These are phyloP conservation scores for Zea luxurians DNA, from an alignment of 176 grass and related monocot genomes.

Conservation along the genomic window DNA sequence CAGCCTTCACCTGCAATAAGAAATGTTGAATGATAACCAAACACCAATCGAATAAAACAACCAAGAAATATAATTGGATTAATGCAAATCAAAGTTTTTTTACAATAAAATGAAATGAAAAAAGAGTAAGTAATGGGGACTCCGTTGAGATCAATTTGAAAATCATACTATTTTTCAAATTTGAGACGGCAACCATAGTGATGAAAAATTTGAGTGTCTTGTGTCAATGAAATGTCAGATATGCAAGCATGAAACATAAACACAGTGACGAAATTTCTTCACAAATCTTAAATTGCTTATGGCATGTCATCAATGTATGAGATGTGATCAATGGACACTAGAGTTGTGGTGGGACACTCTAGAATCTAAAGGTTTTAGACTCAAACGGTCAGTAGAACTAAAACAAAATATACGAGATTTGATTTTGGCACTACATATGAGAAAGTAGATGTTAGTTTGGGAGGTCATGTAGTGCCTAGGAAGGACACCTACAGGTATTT, in stretches of 20 bases:
- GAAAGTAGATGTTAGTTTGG: too few species aligned
- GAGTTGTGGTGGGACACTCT: too few species aligned
- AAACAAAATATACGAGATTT: too few species aligned
- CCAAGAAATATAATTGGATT: neutral
- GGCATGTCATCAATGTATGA: neutral
- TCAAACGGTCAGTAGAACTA: too few species aligned
- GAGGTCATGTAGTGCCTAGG: too few species aligned
- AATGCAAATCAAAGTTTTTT: neutral
- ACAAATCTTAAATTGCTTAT: neutral
- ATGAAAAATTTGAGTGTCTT: neutral
- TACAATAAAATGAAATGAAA: neutral
- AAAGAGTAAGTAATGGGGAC: neutral
- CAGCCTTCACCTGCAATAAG: constrained; percentile 78
- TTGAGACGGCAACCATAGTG: neutral
- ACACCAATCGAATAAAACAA: constrained; percentile 14
- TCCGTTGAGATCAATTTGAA: neutral
- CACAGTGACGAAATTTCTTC: neutral
- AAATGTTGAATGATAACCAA: constrained; percentile 30
- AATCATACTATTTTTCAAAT: neutral
- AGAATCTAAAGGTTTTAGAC: too few species aligned
- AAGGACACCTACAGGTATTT: too few species aligned
- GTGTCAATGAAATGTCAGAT: neutral
- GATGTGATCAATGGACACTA: too few species aligned
- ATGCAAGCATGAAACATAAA: neutral
- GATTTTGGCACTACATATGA: too few species aligned